phyloP scores from a whole-genome alignment of 352 stramenopile species.

The Globisporangium irregulare region DNA sequence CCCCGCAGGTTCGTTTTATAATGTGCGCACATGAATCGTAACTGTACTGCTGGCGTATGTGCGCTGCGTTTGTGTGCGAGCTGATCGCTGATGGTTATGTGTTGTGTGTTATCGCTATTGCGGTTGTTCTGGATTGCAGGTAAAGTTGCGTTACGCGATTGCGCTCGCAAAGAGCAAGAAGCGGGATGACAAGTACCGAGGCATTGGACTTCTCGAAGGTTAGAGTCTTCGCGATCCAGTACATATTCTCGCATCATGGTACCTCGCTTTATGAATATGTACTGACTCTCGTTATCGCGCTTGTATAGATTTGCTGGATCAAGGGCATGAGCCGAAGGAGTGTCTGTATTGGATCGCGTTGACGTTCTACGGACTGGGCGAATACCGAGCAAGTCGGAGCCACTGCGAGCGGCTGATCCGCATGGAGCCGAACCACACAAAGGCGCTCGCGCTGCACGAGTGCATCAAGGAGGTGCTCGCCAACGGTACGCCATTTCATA shows the following conservation, averaged over 20 bases:
- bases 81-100: not conserved
- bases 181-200: slow-evolving; percentile 76
- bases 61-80: not conserved
- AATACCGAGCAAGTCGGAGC: slow-evolving; percentile 62
- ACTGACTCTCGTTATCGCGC: not conserved
- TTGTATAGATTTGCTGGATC: slow-evolving; percentile 52
- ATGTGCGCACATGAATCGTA: not conserved
- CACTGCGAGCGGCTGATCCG: slow-evolving; percentile 76
- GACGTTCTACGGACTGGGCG: slow-evolving; percentile 62
- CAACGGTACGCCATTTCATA: slow-evolving; percentile 31
- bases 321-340: slow-evolving; percentile 49
- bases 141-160: slow-evolving; percentile 72
- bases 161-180: slow-evolving; percentile 76
- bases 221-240: slow-evolving; percentile 19
- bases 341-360: slow-evolving; percentile 81
- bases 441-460: slow-evolving; percentile 68
- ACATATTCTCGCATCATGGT: not conserved
- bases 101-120: not conserved
- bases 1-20: slow-evolving; percentile 33
- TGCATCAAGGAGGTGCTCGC: slow-evolving; percentile 69
- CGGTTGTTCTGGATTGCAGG: slow-evolving; percentile 24
- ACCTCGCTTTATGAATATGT: not conserved
- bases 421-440: slow-evolving; percentile 67
- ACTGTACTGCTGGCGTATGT: not conserved
- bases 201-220: slow-evolving; percentile 72